These are phyloP conservation scores for Termitomyces sp. DNA, from an alignment of 768 basidiomycete species.

Conservation along the genomic window DNA sequence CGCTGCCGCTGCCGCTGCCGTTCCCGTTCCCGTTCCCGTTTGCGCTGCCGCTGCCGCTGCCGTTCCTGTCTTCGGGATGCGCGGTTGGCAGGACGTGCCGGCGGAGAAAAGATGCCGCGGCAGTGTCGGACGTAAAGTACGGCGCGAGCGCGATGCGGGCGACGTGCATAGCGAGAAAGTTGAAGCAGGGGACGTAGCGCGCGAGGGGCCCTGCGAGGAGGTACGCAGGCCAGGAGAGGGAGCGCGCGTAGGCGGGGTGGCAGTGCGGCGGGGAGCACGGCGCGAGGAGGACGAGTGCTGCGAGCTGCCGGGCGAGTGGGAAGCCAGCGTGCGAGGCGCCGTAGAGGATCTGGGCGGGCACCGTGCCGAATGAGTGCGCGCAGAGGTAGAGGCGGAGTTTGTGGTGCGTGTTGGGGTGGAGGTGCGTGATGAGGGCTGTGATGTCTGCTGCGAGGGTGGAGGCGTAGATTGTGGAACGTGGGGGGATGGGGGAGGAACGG, in stretches of 20 bases:
- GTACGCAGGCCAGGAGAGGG: slow-evolving; percentile 43
- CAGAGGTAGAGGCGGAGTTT: slow-evolving; percentile 43
- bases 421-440: slow-evolving; percentile 41
- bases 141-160: slow-evolving; percentile 23
- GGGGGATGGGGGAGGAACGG: slow-evolving; percentile 36
- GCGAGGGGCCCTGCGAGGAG: slow-evolving; percentile 40
- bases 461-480: slow-evolving; percentile 30
- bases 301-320: slow-evolving; percentile 41
- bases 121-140: slow-evolving; percentile 32
- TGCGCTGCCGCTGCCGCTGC: slow-evolving; percentile 5
- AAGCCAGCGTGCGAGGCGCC: slow-evolving; percentile 46
- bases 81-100: slow-evolving; percentile 13
- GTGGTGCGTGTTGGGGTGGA: slow-evolving; percentile 35
- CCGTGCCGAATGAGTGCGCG: slow-evolving; percentile 52
- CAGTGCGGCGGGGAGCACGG: slow-evolving; percentile 42
- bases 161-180: slow-evolving; percentile 28
- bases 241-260: slow-evolving; percentile 39
- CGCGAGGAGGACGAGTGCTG: slow-evolving; percentile 41
- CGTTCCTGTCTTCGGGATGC: slow-evolving; percentile 4
- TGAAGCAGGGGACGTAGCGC: slow-evolving; percentile 34
- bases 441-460: slow-evolving; percentile 39
- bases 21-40: slow-evolving; percentile 30
- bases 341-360: slow-evolving; percentile 52
- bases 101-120: slow-evolving; percentile 38
- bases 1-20: slow-evolving; percentile 31